Conservation (phyloP, 2,329 filamentous ascomycete species). For the Fusarium sulawesiense region DNA sequence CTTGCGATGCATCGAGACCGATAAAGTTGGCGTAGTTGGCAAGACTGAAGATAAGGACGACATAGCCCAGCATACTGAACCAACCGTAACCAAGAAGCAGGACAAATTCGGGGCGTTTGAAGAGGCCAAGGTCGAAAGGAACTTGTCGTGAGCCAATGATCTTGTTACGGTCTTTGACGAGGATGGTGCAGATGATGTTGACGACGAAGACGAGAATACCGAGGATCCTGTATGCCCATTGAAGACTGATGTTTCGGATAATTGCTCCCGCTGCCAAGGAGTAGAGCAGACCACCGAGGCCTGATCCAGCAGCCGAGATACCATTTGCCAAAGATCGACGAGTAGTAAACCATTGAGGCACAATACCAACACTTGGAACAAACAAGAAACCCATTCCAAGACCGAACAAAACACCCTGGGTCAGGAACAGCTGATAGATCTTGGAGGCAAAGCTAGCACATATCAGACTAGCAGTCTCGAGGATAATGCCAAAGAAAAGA, state of each 20-base stretch:
- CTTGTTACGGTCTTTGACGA: conserved; percentile 79
- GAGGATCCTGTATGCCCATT: conserved; percentile 75
- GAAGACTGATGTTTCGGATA: conserved; percentile 71
- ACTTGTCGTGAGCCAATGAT: conserved; percentile 73
- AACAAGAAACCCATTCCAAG: conserved; percentile 82
- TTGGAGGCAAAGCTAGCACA: conserved; percentile 74
- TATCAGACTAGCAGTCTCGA: conserved; percentile 74
- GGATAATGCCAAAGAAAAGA: conserved; percentile 71
- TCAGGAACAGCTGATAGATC: conserved; percentile 81
- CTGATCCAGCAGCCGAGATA: conserved; percentile 74
- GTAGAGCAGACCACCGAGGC: conserved; percentile 79
- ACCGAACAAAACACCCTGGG: conserved; percentile 82
- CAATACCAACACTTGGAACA: conserved; percentile 73
- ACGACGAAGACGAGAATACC: conserved; percentile 72
- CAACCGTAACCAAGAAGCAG: conserved; percentile 75
- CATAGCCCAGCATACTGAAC: conserved; percentile 78
- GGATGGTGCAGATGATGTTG: conserved; percentile 70
- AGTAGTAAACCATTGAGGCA: conserved; percentile 80
- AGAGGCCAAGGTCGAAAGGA: conserved; percentile 72
- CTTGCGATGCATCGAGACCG: conserved; percentile 74
- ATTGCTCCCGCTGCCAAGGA: conserved; percentile 75
- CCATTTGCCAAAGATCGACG: conserved; percentile 77
- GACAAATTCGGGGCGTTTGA: conserved; percentile 71
- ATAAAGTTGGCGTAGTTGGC: conserved; percentile 78
- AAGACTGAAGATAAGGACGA: conserved; percentile 80